Evolutionary conservation across 2,329 filamentous ascomycete genomes (phyloP), one percentile per base, ranked within the genome.

Genomic region (Apiospora marii): DNA sequence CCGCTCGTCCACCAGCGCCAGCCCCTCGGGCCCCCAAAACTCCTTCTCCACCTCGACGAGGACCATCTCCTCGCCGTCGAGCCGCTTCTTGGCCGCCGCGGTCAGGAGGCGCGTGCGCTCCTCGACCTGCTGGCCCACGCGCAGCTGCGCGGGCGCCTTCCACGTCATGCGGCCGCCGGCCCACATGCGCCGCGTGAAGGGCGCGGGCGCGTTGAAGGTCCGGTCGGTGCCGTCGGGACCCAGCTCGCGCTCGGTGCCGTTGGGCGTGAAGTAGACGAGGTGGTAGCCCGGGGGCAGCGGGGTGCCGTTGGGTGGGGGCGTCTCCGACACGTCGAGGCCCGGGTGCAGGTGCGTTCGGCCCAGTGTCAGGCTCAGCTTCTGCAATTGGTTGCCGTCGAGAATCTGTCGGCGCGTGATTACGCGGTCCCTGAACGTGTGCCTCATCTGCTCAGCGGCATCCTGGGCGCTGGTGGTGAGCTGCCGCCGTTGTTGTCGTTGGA

Each of bases 181-280:
- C 91, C 91, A 92, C 91, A 92, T 92, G 16, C 91, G 84, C 43
- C 90, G 81, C 1, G 89, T 91, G 72, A 92, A 92, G 0, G 90
- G 90, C 3, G 81, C 74, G 0, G 88, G 85, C 0, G 90, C 87
- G 75, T 91, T 92, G 78, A 89, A 92, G 0, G 87, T 87, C 0
- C 78, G 81, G 80, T 92, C 91, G 0, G 88, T 91, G 19, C 91
- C 91, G 78, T 93, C 91, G 0, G 78, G 74, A 0, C 90, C 90
- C 0, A 92, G 84, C 8, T 88, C 84, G 0, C 78, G 74, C 76
- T 92, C 90, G 0, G 88, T 74, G 5, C 87, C 87, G 0, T 82
- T 82, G 0, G 90, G 89, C 0, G 90, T 91, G 77, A 92, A 92
- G 78, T 92, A 92, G 0, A 86, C 87, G 0, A 92, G 83, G 76